phyloP scores from a whole-genome alignment of 2,329 filamentous ascomycete species.

The Aspergillus neotritici region DNA sequence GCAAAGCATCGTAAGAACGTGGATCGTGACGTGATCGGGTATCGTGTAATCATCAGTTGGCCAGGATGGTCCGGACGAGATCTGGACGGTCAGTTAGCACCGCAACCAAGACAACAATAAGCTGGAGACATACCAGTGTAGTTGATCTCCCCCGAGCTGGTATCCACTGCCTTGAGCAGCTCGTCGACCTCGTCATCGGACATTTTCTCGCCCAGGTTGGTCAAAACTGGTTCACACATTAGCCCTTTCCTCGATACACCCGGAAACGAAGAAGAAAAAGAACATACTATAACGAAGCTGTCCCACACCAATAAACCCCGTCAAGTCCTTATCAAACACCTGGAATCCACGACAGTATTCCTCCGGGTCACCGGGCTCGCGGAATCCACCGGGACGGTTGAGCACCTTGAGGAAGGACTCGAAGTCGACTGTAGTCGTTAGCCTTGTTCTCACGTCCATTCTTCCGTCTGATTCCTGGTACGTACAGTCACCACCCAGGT shows the following conservation, averaged over 20 bases:
- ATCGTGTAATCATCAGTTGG: conserved; percentile 56
- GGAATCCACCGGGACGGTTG: conserved; percentile 96
- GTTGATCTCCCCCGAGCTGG: conserved; percentile 92
- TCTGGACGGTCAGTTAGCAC: conserved; percentile 44
- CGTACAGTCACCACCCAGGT: conserved; percentile 84
- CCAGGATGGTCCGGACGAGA: conserved; percentile 78
- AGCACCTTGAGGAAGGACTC: conserved; percentile 95
- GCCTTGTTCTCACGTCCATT: not conserved
- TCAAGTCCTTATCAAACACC: conserved; percentile 99
- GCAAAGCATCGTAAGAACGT: conserved; percentile 5
- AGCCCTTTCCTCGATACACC: not conserved
- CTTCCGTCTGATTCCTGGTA: conserved; percentile 22
- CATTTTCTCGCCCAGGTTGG: conserved; percentile 99
- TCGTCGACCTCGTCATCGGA: conserved; percentile 98
- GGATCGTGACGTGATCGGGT: conserved; percentile 18
- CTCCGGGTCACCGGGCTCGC: conserved; percentile 93
- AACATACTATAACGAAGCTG: conserved; percentile 78
- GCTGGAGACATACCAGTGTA: conserved; percentile 67
- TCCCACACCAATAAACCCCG: conserved; percentile 93
- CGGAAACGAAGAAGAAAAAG: not conserved
- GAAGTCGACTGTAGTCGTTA: conserved; percentile 70
- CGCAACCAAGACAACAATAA: not conserved
- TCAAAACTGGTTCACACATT: conserved; percentile 58
- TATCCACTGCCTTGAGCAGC: conserved; percentile 96
- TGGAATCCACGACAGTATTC: conserved; percentile 99